Conservation (phyloP, 371 early-diverging fungal species). For the Basidiobolus meristosporus region DNA sequence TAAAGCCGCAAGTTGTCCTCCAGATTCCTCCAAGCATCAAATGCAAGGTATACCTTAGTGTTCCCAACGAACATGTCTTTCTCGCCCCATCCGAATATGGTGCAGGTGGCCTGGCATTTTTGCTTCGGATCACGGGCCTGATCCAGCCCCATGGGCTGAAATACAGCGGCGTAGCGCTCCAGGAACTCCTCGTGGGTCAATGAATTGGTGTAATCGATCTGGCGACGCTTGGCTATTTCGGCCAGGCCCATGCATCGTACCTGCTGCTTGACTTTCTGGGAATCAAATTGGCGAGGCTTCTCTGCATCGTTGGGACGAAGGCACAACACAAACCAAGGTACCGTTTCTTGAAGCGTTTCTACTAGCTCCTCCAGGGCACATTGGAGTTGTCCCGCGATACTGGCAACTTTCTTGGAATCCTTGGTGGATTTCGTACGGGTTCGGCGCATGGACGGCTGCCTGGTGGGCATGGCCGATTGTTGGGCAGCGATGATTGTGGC, state of each 20-base stretch:
- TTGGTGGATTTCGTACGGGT: slow-evolving; percentile 13
- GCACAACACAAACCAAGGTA: slow-evolving; percentile 72
- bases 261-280: slow-evolving; percentile 39
- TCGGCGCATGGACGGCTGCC: slow-evolving; percentile 45
- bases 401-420: slow-evolving; percentile 13
- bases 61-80: slow-evolving; percentile 21
- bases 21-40: slow-evolving; percentile 53
- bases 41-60: slow-evolving; percentile 41
- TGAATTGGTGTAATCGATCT: slow-evolving; percentile 39
- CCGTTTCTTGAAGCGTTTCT: slow-evolving; percentile 60
- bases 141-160: slow-evolving; percentile 20
- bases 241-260: slow-evolving; percentile 36
- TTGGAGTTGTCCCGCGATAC: slow-evolving; percentile 43
- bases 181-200: slow-evolving; percentile 45
- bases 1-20: slow-evolving; percentile 56
- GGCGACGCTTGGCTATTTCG: slow-evolving; percentile 30
- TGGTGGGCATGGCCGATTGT: slow-evolving; percentile 42
- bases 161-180: slow-evolving; percentile 37
- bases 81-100: slow-evolving; percentile 3
- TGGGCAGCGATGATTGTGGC: slow-evolving; percentile 50
- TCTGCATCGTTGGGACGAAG: slow-evolving; percentile 48
- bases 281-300: slow-evolving; percentile 32
- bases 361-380: slow-evolving; percentile 56
- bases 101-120: neutral
- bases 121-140: slow-evolving; percentile 4